Evolutionary conservation across 2,329 filamentous ascomycete species (phyloP), one percentile per base, ranked within the genome.

Genomic region (Teratosphaeria nubilosa): DNA sequence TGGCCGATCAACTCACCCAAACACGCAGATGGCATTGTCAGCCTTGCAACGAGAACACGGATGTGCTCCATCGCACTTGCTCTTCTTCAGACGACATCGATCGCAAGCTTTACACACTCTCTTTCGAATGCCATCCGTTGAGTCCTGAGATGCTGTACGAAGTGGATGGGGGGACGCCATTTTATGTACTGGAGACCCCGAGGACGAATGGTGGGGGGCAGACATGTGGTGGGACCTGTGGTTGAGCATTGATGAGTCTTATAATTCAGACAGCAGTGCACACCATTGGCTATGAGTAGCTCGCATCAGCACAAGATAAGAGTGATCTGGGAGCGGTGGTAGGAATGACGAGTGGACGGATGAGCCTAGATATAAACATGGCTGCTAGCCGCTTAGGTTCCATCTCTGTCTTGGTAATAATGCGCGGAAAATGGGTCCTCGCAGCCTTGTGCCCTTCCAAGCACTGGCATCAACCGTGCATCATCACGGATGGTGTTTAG

Each of bases 21-120:
- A 86, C 4, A 84, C 80, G 64, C 83, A 86, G 60, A 85, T 83
- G 48, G 81, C 80, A 69, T 86, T 85, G 70, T 86, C 83, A 60
- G 80, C 77, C 67, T 81, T 81, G 72, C 83, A 86, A 60, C 83
- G 75, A 64, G 78, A 78, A 73, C 83, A 86, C 20, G 83, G 82
- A 64, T 75, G 80, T 41, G 79, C 76, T 63, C 83, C 83, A 67
- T 86, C 83, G 71, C 83, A 86, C 80, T 86, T 86, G 68, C 82
- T 85, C 69, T 86, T 86, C 73, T 86, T 86, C 59, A 85, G 65
- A 53, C 83, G 77, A 74, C 83, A 86, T 59, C 83, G 78, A 71
- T 86, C 83, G 71, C 83, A 86, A 25, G 83, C 83, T 73, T 86
- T 86, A 70, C 83, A 84, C 45, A 86, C 83, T 66, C 83, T 77